Base-by-base conservation (phyloP, 768 basidiomycete species). In the Filobasidium floriforme region DNA sequence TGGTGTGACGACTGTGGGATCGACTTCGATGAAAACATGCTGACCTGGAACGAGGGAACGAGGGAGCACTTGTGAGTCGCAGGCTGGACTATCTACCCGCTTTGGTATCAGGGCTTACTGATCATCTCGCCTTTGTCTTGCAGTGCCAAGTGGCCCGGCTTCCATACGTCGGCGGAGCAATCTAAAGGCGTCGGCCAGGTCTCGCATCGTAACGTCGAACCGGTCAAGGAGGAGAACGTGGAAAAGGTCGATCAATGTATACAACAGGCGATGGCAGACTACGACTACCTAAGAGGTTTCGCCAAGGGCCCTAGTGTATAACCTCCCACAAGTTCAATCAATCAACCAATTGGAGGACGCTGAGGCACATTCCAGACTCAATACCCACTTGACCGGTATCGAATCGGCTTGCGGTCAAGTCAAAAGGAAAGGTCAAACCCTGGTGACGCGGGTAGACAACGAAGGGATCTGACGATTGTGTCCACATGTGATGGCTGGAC, bases 91-190 rank as follows among this genome's bases (percentile, higher is more conserved):
- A n/a, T n/a, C n/a, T n/a, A n/a, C n/a, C n/a, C n/a, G n/a, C n/a
- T n/a, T n/a, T n/a, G n/a, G n/a, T n/a, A n/a, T n/a, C n/a, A n/a
- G n/a, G n/a, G n/a, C n/a, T n/a, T n/a, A n/a, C n/a, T n/a, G n/a
- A n/a, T n/a, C n/a, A n/a, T n/a, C n/a, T n/a, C n/a, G n/a, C 6
- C 11, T 12, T 19, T 1, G 15, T 14, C 41, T 1, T 29, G 0
- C 62, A 66, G 64, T 64, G 65, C 67, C 18, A 73, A 73, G 55
- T 73, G 73, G 73, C 62, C 65, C 10, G 73, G 72, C 37, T 73
- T 66, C 44, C 72, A 73, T 60, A 59, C 63, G 41, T 51, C 59
- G n/a, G 37, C 65, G 41, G 60, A 62, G 65, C 32, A 68, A 68
- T 51, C 71, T 67, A 12, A 66, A 70, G 59, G 67, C 69, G 14